Percentiles rank a stretch among this genome's conserved stretches.
Evolutionary conservation across 2,329 filamentous ascomycete genomes (phyloP).

Genomic region (Cercospora zeina): DNA sequence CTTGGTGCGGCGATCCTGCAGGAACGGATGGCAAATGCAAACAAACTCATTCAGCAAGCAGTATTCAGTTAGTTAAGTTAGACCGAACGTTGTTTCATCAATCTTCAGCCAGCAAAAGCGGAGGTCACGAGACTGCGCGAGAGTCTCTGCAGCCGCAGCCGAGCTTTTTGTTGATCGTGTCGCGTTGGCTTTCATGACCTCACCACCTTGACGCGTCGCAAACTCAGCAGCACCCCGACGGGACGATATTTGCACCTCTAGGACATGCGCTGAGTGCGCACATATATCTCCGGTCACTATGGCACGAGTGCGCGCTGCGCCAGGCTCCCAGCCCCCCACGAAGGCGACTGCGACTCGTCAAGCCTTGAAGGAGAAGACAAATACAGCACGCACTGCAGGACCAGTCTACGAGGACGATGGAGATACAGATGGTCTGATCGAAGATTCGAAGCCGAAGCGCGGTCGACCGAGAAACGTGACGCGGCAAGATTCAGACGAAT

Average conservation of each 20-base stretch:
- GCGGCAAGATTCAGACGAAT: slow-evolving; percentile 29
- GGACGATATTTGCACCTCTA: background rate
- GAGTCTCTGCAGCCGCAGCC: background rate
- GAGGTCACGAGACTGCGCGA: background rate
- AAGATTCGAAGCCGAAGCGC: slow-evolving; percentile 31
- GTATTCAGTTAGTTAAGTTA: background rate
- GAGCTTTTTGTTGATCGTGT: slow-evolving; percentile 16
- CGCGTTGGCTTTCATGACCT: slow-evolving; percentile 17
- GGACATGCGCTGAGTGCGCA: slow-evolving; percentile 13
- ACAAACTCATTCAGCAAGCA: slow-evolving; percentile 21
- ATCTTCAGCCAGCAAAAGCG: background rate
- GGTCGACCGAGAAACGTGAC: slow-evolving; percentile 28
- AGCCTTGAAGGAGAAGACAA: slow-evolving; percentile 38
- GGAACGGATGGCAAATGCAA: slow-evolving; percentile 18
- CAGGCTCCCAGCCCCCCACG: slow-evolving; percentile 22
- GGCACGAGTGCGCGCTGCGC: slow-evolving; percentile 36
- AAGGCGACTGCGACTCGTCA: slow-evolving; percentile 26
- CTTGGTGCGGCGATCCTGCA: slow-evolving; percentile 12
- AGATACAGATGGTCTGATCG: slow-evolving; percentile 34
- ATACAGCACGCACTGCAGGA: slow-evolving; percentile 30
- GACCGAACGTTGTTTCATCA: background rate
- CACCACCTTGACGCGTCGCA: slow-evolving; percentile 16
- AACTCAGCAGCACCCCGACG: background rate
- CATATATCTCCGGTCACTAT: slow-evolving; percentile 22
- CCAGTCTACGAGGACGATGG: slow-evolving; percentile 33